Evolutionary conservation across 2,329 filamentous ascomycete species (phyloP).

Genomic region (Hansfordia pulvinata): DNA sequence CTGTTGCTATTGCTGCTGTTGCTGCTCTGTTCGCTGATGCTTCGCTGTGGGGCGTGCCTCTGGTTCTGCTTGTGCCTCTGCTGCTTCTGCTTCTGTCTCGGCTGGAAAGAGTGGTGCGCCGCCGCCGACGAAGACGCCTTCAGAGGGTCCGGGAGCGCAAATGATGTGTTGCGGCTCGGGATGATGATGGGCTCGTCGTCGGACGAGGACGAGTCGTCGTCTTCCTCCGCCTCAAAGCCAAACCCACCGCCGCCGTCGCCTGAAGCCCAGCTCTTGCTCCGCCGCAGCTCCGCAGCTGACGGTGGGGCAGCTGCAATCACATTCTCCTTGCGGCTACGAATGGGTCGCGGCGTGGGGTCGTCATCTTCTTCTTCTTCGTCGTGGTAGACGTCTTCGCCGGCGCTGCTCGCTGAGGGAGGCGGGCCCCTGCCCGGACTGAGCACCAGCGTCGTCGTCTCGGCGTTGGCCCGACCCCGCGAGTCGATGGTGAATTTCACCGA

Average conservation of each 20-base stretch:
- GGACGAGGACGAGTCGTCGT: slow-evolving; percentile 41
- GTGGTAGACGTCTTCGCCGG: no score
- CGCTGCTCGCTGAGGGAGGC: no score
- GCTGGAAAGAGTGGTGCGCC: slow-evolving; percentile 25
- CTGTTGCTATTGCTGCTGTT: slow-evolving; percentile 36
- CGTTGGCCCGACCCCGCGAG: slow-evolving; percentile 42
- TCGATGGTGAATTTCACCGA: slow-evolving; percentile 52
- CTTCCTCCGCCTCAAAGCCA: no score
- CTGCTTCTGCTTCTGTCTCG: no score
- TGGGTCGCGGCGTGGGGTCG: slow-evolving; percentile 7
- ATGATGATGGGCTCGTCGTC: slow-evolving; percentile 55
- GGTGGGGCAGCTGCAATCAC: no score
- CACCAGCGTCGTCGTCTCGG: slow-evolving; percentile 33
- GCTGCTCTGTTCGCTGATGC: slow-evolving; percentile 35
- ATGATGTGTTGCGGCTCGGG: slow-evolving; percentile 45
- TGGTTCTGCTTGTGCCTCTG: slow-evolving; percentile 26
- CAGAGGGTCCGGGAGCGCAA: slow-evolving; percentile 39
- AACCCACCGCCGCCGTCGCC: no score
- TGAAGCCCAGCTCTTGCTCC: slow-evolving; percentile 25
- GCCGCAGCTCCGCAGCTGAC: no score
- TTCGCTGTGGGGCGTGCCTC: slow-evolving; percentile 27
- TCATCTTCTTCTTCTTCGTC: slow-evolving; percentile 11
- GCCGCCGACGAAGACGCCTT: slow-evolving; percentile 24
- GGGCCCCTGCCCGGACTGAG: slow-evolving; percentile 13
- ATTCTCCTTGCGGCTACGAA: slow-evolving; percentile 9